Conservation (phyloP, 164 flowering plant genomes). For the Euptelea pleiosperma region DNA sequence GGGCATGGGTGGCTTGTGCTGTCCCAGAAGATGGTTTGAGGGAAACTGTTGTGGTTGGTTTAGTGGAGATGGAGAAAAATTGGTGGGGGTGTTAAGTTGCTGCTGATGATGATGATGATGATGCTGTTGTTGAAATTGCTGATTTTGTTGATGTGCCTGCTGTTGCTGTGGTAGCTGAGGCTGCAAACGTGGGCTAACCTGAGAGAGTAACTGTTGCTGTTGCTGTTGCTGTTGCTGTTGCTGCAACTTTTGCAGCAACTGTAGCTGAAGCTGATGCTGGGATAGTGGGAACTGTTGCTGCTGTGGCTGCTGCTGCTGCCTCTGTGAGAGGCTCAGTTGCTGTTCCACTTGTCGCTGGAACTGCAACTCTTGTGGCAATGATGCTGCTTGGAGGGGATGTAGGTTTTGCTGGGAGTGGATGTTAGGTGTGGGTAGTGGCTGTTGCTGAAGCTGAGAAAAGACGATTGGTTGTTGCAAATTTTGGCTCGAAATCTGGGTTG, state of each 20-base stretch:
- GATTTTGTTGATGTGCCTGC: slow-evolving; percentile 41
- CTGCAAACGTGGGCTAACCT: slow-evolving; percentile 42
- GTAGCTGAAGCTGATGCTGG: slow-evolving; percentile 70
- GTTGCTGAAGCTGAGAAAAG: slow-evolving; percentile 66
- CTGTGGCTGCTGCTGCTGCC: slow-evolving; percentile 52
- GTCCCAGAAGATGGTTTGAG: slow-evolving; percentile 42
- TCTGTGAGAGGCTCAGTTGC: slow-evolving; percentile 43
- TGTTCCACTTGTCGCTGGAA: slow-evolving; percentile 64
- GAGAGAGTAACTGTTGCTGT: slow-evolving; percentile 48
- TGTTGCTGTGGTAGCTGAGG: slow-evolving; percentile 48
- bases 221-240: too few species aligned
- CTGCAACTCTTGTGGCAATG: slow-evolving; percentile 58
- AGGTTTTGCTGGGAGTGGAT: slow-evolving; percentile 39
- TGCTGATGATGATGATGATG: slow-evolving; percentile 5
- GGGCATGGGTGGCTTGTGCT: slow-evolving; percentile 34
- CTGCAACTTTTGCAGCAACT: slow-evolving; percentile 69
- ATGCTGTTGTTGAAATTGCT: slow-evolving; percentile 23
- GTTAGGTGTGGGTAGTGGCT: slow-evolving; percentile 40
- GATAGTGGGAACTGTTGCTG: slow-evolving; percentile 48
- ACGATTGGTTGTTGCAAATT: slow-evolving; percentile 40
- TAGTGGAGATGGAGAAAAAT: slow-evolving; percentile 18
- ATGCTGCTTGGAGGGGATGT: slow-evolving; percentile 33
- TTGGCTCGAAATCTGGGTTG: slow-evolving; percentile 46
- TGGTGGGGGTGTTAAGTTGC: slow-evolving; percentile 8
- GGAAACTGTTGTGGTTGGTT: slow-evolving; percentile 45